phyloP scores from a whole-genome alignment of 2,329 filamentous ascomycete genomes.

The Pseudogymnoascus sp. region DNA sequence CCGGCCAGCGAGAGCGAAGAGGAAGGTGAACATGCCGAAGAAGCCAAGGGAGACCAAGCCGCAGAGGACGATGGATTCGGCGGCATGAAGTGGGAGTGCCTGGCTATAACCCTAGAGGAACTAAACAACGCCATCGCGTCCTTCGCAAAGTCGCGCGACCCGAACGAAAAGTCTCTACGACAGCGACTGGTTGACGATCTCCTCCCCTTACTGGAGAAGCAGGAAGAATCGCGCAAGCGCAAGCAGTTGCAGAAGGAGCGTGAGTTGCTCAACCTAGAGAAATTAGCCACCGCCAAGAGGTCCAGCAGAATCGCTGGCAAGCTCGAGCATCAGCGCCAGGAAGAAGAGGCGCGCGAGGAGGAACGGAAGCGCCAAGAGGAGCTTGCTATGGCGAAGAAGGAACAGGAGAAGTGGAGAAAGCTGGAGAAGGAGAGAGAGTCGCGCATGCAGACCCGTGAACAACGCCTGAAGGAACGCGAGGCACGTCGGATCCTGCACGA shows the following conservation, averaged over 20 bases:
- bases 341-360: constrained; percentile 64
- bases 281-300: constrained; percentile 87
- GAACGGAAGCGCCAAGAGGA: constrained; percentile 60
- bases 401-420: constrained; percentile 52
- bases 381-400: constrained; percentile 57
- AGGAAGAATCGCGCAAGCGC: constrained; percentile 66
- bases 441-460: constrained; percentile 75
- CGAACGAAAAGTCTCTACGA: constrained; percentile 74
- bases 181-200: constrained; percentile 69
- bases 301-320: constrained; percentile 84
- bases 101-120: constrained; percentile 75
- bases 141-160: constrained; percentile 69
- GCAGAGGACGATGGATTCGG: constrained; percentile 58
- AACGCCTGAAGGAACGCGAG: constrained; percentile 79
- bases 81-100: constrained; percentile 80
- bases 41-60: constrained; percentile 23
- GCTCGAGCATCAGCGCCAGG: constrained; percentile 67
- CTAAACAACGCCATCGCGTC: constrained; percentile 64
- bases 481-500: constrained; percentile 75
- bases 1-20: constrained; percentile 33
- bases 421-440: constrained; percentile 68
- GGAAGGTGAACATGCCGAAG: constrained; percentile 33
- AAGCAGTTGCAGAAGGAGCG: constrained; percentile 63
- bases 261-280: constrained; percentile 73
- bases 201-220: constrained; percentile 74